phyloP scores from a whole-genome alignment of 139 green algal genomes.

The Spirogloea muscicola region DNA sequence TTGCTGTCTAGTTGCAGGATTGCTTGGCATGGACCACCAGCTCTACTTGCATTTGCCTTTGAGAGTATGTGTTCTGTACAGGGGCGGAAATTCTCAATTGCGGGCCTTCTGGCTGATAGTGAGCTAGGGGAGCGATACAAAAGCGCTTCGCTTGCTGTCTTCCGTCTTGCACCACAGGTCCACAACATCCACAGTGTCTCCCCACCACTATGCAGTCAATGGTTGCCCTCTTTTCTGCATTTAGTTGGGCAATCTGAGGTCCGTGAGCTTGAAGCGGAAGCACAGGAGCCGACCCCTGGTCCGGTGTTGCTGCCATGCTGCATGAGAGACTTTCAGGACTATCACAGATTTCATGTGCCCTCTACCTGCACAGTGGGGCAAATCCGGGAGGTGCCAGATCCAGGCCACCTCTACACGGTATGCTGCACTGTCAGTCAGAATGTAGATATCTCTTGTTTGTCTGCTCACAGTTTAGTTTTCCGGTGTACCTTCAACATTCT shows the following conservation, averaged over 20 bases:
- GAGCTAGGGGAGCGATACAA: background rate
- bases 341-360: background rate
- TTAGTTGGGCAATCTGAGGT: background rate
- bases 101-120: background rate
- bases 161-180: constrained; percentile 12
- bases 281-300: background rate
- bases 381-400: background rate
- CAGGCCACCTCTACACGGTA: background rate
- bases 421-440: background rate
- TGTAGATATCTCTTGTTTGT: background rate
- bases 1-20: background rate
- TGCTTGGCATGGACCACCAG: background rate
- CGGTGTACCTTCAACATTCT: background rate
- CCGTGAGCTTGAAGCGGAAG: background rate
- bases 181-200: background rate
- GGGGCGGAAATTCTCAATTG: constrained; percentile 18
- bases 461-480: too few relatives aligned
- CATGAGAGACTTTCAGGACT: background rate
- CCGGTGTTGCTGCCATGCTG: background rate
- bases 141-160: background rate
- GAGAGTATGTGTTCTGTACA: background rate
- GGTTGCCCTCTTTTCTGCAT: background rate
- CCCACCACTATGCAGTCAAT: background rate
- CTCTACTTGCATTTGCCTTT: background rate
- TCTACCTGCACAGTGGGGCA: background rate